phyloP scores from a whole-genome alignment of 2,329 filamentous ascomycete species.

The Alternaria burnsii region DNA sequence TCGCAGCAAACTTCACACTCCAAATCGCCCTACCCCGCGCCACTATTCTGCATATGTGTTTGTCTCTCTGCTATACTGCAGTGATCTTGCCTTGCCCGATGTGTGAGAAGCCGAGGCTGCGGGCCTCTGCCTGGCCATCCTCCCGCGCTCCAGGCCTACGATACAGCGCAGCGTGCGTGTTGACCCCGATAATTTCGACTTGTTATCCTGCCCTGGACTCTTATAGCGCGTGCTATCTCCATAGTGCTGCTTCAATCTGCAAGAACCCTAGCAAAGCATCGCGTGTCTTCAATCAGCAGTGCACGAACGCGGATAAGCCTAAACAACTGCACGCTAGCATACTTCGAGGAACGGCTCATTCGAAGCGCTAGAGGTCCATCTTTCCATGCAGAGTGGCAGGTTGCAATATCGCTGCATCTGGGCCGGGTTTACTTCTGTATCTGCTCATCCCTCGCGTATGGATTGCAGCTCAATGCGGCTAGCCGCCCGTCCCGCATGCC shows the following conservation, averaged over 20 bases:
- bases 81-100: not conserved
- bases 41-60: not conserved
- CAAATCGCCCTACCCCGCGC: not conserved
- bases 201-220: not conserved
- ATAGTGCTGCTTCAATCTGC: slow-evolving; percentile 5
- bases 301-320: not conserved
- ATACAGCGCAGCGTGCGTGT: not conserved
- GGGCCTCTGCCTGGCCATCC: not conserved
- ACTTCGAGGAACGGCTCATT: slow-evolving; percentile 1
- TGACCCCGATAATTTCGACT: not conserved
- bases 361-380: slow-evolving; percentile 3
- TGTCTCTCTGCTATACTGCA: not conserved
- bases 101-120: no score
- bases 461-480: slow-evolving; percentile 33
- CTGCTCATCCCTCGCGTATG: slow-evolving; percentile 17
- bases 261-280: slow-evolving; percentile 8
- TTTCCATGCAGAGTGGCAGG: not conserved
- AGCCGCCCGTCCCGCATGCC: slow-evolving; percentile 21
- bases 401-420: slow-evolving; percentile 4
- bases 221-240: slow-evolving; percentile 8
- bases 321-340: slow-evolving; percentile 2
- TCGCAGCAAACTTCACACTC: not conserved
- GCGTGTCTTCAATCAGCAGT: slow-evolving; percentile 13
- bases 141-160: not conserved
- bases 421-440: slow-evolving; percentile 32